Conservation (phyloP, 139 green algal species). For the Chlorella vulgaris region DNA sequence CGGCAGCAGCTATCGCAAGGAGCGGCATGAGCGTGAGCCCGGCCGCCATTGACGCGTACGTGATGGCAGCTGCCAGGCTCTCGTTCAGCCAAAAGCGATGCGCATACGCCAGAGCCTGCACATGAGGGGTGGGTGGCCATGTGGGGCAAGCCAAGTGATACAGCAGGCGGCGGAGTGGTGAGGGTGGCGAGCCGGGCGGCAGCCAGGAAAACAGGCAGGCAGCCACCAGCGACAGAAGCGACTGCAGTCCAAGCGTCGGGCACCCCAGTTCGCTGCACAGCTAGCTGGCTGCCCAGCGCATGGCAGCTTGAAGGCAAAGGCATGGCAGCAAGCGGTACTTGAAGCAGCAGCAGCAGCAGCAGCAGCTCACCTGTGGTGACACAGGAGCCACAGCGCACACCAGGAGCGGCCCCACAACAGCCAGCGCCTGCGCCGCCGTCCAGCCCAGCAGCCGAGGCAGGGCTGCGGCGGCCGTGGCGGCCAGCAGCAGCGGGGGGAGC, state of each 20-base stretch:
- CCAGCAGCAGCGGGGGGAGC: slow-evolving; percentile 33
- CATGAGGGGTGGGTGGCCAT: not conserved
- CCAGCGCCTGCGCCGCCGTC: not conserved
- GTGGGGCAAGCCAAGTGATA: not conserved
- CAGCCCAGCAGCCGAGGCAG: not conserved
- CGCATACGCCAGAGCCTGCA: slow-evolving; percentile 17
- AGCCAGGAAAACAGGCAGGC: too few species aligned
- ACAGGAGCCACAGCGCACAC: slow-evolving; percentile 28
- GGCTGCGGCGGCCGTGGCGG: not conserved
- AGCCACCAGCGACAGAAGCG: too few species aligned
- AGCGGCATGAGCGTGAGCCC: slow-evolving; percentile 12
- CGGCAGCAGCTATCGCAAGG: not conserved
- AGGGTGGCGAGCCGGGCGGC: too few species aligned
- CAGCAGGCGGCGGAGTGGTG: too few species aligned
- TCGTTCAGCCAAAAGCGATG: slow-evolving; percentile 46
- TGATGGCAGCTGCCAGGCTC: slow-evolving; percentile 29
- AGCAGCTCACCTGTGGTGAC: slow-evolving; percentile 19
- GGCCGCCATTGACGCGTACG: not conserved
- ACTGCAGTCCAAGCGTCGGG: too few species aligned
- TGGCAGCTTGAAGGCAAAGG: not conserved
- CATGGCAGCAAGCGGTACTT: not conserved
- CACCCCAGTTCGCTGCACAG: too few species aligned
- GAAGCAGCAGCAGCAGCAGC: not conserved
- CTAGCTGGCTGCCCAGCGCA: too few species aligned
- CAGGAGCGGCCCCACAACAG: slow-evolving; percentile 17